Base-by-base conservation (phyloP, 2,329 filamentous ascomycete species). In the Davidsoniella eucalypti region DNA sequence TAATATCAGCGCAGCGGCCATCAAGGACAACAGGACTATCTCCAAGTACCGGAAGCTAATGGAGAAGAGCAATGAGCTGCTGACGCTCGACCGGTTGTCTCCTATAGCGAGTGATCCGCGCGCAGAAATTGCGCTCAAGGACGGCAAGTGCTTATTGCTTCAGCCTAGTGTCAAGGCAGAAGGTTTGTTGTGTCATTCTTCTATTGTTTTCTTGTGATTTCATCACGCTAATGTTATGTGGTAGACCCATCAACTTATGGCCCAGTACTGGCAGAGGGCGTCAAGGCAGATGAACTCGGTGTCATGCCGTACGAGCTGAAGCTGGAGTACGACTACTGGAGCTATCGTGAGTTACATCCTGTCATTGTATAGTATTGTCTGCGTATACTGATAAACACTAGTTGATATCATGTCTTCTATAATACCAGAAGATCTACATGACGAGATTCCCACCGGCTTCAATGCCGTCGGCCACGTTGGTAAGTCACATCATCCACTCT, bases 401-500 rank as follows among this genome's bases (percentile, higher is more conserved):
- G 82, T 82, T 54, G 88, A 96, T 57, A 83, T 98, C 38, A 84
- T 95, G 60, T 71, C 71, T 45, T 78, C 86, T 3, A 77, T 95
- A 50, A 71, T 98, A 1, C 88, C 88, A 0, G 80, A 87, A 56
- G 80, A 86, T 44, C 71, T 84, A 21, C 78, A 87, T 56, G 80
- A 82, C 39, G 87, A 93, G 57, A 79, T 92, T 29, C 90, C 88
- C 2, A 76, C 78, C 29, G 87, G 87, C 45, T 96, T 94, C 69
- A 87, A 87, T 51, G 80, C 82, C 36, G 87, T 90, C 36, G 90
- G 92, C 17, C 90, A 96, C 58, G 80, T 96, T 47, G 76, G 80
- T 83, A 69, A 55, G 74, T 65, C 43, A 12, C 33, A n/a, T 49
- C 2, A 44, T 48, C 4, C 26, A 48, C 38, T 23, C 21, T 5